Evolutionary conservation across 345 rosid genomes (phyloP).

Genomic region (Arabis alpina): DNA sequence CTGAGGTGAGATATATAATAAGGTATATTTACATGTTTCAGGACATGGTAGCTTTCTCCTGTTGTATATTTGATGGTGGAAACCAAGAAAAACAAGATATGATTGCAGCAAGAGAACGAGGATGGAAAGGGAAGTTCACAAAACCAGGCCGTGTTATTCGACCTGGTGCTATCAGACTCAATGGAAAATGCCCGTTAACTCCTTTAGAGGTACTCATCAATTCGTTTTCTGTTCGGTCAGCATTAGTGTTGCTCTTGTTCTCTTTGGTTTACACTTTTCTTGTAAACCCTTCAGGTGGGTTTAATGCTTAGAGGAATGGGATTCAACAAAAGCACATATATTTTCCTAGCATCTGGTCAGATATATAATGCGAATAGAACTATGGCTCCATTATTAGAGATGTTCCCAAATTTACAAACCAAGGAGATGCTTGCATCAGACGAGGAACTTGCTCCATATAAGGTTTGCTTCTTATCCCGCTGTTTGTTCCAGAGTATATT

Average conservation of each 20-base stretch:
- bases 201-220: constrained; percentile 79
- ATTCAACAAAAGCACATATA: constrained; percentile 78
- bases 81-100: constrained; percentile 81
- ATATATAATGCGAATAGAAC: constrained; percentile 88
- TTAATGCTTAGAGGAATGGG: constrained; percentile 99
- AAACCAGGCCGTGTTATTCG: constrained; percentile 96
- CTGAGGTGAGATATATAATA: background rate
- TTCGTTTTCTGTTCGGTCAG: constrained; percentile 14
- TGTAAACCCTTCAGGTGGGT: constrained; percentile 67
- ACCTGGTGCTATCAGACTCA: constrained; percentile 95
- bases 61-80: constrained; percentile 98
- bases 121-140: constrained; percentile 98
- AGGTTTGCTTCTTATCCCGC: constrained; percentile 50
- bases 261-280: constrained; percentile 30
- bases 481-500: constrained; percentile 1
- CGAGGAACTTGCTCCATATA: constrained; percentile 85
- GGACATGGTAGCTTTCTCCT: constrained; percentile 99
- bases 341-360: constrained; percentile 92
- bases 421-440: constrained; percentile 87
- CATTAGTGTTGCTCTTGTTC: constrained; percentile 6
- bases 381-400: constrained; percentile 90
- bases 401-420: constrained; percentile 94
- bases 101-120: constrained; percentile 93
- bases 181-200: constrained; percentile 97
- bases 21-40: constrained; percentile 39